phyloP scores from a whole-genome alignment of 2,329 filamentous ascomycete species.

The Diaporthe amygdali region DNA sequence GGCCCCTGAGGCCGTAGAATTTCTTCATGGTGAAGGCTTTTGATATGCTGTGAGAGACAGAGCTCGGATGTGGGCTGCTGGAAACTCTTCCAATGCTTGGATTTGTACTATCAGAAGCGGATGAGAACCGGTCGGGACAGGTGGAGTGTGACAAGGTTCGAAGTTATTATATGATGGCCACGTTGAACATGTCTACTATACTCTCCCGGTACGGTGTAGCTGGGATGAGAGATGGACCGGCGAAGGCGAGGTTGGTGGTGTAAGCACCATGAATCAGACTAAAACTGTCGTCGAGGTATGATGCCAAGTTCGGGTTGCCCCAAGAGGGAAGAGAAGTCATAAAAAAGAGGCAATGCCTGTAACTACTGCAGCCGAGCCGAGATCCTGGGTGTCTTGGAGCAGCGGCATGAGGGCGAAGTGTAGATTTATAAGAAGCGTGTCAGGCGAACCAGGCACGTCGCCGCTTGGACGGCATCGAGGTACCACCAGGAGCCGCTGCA shows the following conservation, averaged over 20 bases:
- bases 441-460: background rate
- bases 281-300: background rate
- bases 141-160: background rate
- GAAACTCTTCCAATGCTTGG: background rate
- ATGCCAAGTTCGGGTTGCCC: conserved; percentile 1
- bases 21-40: conserved; percentile 31
- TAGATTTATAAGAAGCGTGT: conserved; percentile 7
- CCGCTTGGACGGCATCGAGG: background rate
- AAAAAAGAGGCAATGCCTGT: background rate
- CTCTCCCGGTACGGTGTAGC: background rate
- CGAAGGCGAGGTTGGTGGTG: background rate
- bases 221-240: background rate
- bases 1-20: conserved; percentile 71
- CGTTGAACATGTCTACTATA: background rate
- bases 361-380: conserved; percentile 5
- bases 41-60: background rate
- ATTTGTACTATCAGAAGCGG: background rate
- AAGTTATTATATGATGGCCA: conserved; percentile 7
- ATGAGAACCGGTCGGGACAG: background rate
- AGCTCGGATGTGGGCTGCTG: background rate
- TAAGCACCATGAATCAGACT: conserved; percentile 1
- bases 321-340: background rate
- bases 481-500: background rate
- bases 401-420: background rate
- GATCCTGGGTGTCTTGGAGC: background rate